Conservation (phyloP, 2,329 filamentous ascomycete species). For the Colletotrichum sansevieriae region DNA sequence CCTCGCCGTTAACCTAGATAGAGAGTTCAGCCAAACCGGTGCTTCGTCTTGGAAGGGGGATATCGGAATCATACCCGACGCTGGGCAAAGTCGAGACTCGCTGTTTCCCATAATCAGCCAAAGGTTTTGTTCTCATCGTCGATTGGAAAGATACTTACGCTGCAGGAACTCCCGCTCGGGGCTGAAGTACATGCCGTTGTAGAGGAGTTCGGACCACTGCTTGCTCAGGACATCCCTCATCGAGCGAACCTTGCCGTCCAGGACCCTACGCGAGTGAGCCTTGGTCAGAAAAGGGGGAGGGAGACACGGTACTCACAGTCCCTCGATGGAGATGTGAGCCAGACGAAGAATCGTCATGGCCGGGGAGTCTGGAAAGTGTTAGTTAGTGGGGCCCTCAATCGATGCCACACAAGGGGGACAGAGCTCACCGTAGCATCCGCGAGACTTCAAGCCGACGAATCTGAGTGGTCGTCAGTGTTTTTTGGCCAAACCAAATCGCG, state of each 20-base stretch:
- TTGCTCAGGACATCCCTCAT: no score
- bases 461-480: constrained; percentile 13
- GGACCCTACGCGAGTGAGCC: no score
- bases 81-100: constrained; percentile 37
- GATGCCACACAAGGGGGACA: no score
- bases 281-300: no score
- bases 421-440: constrained; percentile 64
- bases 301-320: constrained; percentile 50
- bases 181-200: constrained; percentile 56
- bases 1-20: constrained; percentile 44
- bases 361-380: constrained; percentile 40
- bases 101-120: constrained; percentile 20
- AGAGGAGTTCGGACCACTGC: constrained; percentile 25
- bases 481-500: background rate
- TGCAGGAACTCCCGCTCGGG: constrained; percentile 48
- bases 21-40: no score
- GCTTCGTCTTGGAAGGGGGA: no score
- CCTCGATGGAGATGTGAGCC: constrained; percentile 64
- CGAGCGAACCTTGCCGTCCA: no score
- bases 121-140: no score
- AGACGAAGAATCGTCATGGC: constrained; percentile 46
- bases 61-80: no score
- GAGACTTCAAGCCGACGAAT: constrained; percentile 52
- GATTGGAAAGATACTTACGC: constrained; percentile 11
- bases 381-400: no score